A percentile compares a stretch with the other conserved stretches of the same genome.
phyloP scores from a whole-genome alignment of 305 asterid species.

The Fraxinus ornus region DNA sequence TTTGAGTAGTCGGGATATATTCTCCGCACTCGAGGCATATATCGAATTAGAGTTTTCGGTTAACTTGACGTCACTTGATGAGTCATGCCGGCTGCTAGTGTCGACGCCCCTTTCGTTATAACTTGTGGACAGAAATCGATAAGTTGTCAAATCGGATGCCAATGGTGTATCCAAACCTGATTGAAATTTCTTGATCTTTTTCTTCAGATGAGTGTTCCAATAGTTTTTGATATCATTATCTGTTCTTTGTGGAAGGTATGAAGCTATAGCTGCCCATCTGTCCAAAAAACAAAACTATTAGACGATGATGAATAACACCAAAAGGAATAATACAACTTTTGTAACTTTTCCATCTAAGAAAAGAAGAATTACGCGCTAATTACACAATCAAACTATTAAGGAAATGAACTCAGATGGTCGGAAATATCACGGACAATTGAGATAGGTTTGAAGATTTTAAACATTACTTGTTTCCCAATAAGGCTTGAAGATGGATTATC shows the following conservation, averaged over 20 bases:
- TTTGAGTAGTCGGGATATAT: constrained; percentile 78
- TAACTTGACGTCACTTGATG: neutral
- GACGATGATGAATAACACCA: neutral
- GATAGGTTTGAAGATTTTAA: neutral
- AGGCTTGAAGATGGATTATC: constrained; percentile 95
- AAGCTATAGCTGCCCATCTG: constrained; percentile 99
- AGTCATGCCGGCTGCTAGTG: constrained; percentile 8
- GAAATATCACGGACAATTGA: neutral
- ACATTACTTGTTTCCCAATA: constrained; percentile 89
- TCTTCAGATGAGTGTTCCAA: constrained; percentile 95
- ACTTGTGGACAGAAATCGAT: constrained; percentile 35
- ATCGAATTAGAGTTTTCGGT: constrained; percentile 39
- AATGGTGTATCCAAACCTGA: constrained; percentile 36
- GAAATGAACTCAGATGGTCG: neutral
- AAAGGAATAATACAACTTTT: neutral
- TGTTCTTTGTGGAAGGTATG: constrained; percentile 88
- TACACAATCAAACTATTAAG: neutral
- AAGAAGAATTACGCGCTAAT: neutral
- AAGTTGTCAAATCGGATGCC: constrained; percentile 30
- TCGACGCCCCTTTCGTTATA: constrained; percentile 5
- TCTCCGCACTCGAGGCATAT: constrained; percentile 85
- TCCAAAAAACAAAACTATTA: neutral
- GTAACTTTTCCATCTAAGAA: neutral
- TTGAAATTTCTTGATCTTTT: constrained; percentile 69
- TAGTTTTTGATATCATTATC: constrained; percentile 94